Conservation (phyloP, 2,329 filamentous ascomycete species). For the Phaeomoniella chlamydospora region DNA sequence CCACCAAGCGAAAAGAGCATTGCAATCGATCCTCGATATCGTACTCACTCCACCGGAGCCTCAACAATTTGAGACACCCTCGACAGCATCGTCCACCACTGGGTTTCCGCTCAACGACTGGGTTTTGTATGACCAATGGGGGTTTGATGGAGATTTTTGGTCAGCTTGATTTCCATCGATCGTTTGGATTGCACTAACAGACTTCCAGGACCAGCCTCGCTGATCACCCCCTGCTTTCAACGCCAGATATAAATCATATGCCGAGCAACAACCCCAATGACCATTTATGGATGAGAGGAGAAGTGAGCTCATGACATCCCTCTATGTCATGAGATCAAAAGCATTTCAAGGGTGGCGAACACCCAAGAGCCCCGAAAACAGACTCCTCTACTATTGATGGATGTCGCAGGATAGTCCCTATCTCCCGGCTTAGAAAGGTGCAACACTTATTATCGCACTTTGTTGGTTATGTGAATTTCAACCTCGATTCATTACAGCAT, state of each 20-base stretch:
- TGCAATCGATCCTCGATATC: slow-evolving; percentile 1
- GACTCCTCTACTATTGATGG: too few relatives aligned
- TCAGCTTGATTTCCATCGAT: background rate
- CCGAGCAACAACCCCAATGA: too few relatives aligned
- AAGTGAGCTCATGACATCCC: too few relatives aligned
- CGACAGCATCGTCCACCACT: background rate
- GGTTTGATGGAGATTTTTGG: background rate
- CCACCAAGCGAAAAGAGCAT: background rate
- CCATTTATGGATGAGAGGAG: too few relatives aligned
- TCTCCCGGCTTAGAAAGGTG: too few relatives aligned
- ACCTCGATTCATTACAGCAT: too few relatives aligned
- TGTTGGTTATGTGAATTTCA: too few relatives aligned
- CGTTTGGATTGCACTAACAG: background rate
- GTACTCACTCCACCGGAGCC: background rate
- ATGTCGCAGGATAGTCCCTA: too few relatives aligned
- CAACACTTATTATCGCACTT: too few relatives aligned
- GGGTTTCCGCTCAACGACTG: background rate
- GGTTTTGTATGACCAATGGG: background rate
- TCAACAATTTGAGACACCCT: background rate
- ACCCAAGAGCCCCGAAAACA: too few relatives aligned
- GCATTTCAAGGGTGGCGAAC: too few relatives aligned
- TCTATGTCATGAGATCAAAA: too few relatives aligned
- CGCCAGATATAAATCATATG: slow-evolving; percentile 1
- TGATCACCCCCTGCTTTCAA: background rate
- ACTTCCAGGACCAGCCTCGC: background rate